phyloP scores from a whole-genome alignment of 306 rosid genomes.

The Corylus avellana region DNA sequence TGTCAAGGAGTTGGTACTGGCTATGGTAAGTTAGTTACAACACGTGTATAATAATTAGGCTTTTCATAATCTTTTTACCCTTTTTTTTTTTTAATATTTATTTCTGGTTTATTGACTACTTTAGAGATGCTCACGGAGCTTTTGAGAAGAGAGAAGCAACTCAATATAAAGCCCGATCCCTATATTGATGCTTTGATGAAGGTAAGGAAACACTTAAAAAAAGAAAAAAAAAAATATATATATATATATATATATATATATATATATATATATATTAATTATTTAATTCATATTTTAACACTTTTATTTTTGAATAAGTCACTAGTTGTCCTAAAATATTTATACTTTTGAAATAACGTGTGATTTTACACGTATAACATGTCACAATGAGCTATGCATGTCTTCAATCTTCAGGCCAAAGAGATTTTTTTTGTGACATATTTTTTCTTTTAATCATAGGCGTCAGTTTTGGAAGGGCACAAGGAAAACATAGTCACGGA shows the following conservation, averaged over 20 bases:
- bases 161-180: constrained; percentile 62
- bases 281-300: too few species aligned
- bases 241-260: too few species aligned
- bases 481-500: constrained; percentile 25
- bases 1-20: constrained; percentile 78
- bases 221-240: too few species aligned
- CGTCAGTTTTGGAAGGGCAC: constrained; percentile 8
- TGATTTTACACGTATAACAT: background rate
- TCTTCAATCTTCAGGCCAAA: background rate
- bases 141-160: constrained; percentile 62
- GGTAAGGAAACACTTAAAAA: constrained; percentile 27
- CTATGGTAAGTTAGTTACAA: constrained; percentile 48
- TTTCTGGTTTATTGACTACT: background rate
- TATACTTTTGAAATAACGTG: too few species aligned
- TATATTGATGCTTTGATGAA: constrained; percentile 71
- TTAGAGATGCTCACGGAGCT: constrained; percentile 64
- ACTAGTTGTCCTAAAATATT: too few species aligned
- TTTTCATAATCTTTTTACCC: background rate
- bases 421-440: background rate
- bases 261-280: too few species aligned
- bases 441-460: background rate
- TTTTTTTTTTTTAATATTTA: constrained; percentile 9
- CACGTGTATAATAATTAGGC: background rate
- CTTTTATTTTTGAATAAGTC: too few species aligned
- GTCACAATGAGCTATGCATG: background rate